Percentiles rank a stretch among this genome's conserved stretches.
phyloP scores from a whole-genome alignment of 805 yeast species.

The Dipodascopsis tothii region DNA sequence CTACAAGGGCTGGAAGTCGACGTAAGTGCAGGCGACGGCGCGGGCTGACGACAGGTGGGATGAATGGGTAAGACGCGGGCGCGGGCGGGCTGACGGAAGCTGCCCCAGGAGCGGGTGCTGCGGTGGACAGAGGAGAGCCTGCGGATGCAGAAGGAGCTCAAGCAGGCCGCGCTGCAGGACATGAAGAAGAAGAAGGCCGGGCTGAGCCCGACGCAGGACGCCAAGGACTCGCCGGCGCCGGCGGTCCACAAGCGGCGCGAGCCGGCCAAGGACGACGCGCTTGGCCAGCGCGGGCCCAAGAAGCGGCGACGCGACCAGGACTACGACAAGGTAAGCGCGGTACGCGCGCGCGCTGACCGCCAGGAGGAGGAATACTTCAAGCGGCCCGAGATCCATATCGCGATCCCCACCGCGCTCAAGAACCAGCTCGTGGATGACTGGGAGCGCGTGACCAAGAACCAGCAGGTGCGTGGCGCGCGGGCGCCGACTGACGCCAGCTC shows the following conservation, averaged over 20 bases:
- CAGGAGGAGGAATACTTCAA: slow-evolving; percentile 21
- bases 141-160: slow-evolving; percentile 53
- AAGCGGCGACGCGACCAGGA: slow-evolving; percentile 3
- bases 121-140: slow-evolving; percentile 63
- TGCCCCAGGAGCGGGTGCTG: slow-evolving; percentile 52
- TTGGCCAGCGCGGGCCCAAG: neutral
- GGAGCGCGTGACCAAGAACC: slow-evolving; percentile 81
- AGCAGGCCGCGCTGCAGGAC: slow-evolving; percentile 38
- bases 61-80: slow-evolving; percentile 64
- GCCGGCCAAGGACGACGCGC: slow-evolving; percentile 7
- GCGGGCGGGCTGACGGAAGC: slow-evolving; percentile 1
- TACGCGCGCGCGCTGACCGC: neutral
- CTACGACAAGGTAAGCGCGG: slow-evolving; percentile 9
- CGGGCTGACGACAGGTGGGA: slow-evolving; percentile 51
- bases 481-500: slow-evolving; percentile 27
- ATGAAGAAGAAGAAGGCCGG: slow-evolving; percentile 25
- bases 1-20: slow-evolving; percentile 89
- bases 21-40: slow-evolving; percentile 28
- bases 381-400: slow-evolving; percentile 46
- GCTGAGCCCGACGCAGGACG: slow-evolving; percentile 1
- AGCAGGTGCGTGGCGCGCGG: slow-evolving; percentile 33
- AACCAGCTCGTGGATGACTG: slow-evolving; percentile 79
- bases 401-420: slow-evolving; percentile 61
- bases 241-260: slow-evolving; percentile 21
- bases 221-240: neutral